A percentile compares a stretch with the other conserved stretches of the same genome.
Evolutionary conservation across 139 green algal genomes (phyloP).

Genomic region (Chlamydomonas sp.): DNA sequence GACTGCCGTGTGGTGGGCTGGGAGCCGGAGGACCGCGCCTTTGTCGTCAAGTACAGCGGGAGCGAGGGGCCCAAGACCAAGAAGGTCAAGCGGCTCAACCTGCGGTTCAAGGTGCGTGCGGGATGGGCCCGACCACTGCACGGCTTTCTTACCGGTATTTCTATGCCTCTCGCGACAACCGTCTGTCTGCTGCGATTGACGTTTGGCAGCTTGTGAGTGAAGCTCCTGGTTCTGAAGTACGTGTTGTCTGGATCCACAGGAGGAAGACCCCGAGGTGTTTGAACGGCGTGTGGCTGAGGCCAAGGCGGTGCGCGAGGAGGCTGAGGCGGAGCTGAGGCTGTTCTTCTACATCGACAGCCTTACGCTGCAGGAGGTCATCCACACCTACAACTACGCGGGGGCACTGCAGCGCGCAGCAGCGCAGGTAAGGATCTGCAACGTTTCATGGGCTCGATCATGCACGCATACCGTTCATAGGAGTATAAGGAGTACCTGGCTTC

Average conservation of each 20-base stretch:
- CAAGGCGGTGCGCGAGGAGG: conserved; percentile 43
- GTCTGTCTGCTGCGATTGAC: no score
- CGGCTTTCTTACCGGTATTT: background rate
- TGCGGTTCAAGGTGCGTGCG: conserved; percentile 48
- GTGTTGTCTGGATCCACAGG: conserved; percentile 1
- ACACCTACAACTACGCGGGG: conserved; percentile 51
- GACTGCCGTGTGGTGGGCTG: conserved; percentile 46
- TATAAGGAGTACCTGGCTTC: background rate
- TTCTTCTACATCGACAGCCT: conserved; percentile 58
- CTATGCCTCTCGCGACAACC: no score
- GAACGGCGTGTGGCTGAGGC: conserved; percentile 37
- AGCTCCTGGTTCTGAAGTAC: no score
- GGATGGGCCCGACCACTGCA: background rate
- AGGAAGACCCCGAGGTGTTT: conserved; percentile 40
- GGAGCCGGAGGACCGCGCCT: conserved; percentile 36
- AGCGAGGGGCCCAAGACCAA: conserved; percentile 34
- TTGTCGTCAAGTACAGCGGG: conserved; percentile 11
- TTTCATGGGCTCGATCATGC: no score
- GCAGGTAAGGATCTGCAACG: conserved; percentile 4
- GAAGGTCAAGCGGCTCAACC: conserved; percentile 57
- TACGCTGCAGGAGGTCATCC: conserved; percentile 44
- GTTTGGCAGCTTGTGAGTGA: no score
- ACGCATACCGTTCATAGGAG: no score
- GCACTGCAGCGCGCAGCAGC: conserved; percentile 23
- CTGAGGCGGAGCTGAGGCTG: conserved; percentile 49